Evolutionary conservation across 495 filamentous ascomycete species (phyloP), one percentile per base, ranked within the genome.

Genomic region (Penicillium herquei): DNA sequence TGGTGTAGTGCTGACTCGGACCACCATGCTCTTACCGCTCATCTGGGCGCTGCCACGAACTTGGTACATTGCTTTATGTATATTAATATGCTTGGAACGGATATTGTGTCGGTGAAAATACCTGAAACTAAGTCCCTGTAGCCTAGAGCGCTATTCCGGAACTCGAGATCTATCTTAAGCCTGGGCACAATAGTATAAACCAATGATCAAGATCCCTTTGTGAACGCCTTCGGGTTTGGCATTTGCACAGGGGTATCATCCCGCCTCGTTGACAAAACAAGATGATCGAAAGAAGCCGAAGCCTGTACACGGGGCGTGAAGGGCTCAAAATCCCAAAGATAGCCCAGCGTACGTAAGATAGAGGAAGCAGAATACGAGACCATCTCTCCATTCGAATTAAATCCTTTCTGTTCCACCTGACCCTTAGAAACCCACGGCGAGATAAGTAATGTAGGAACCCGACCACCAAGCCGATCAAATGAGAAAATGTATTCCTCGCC

Each of bases 371-470:
- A 71, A 56, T 77, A 77, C 7, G 70, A 70, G 10, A 67, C 62
- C 16, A 57, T 55, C 48, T 72, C 39, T 7, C 71, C 70, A 12
- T 65, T 51, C 0, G 55, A 54, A 48, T 75, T 75, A 11, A 35
- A 62, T 4, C 76, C 74, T 68, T 74, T 71, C 53, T 79, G 67
- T 70, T 82, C 76, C 12, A 80, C 69, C 17, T 58, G 26, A 0
- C 72, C 77, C 62, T 76, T 74, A 2, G 45, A 61, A 2, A 76
- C 66, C 70, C 73, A 81, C 6, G 78, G 78, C 1, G 78, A 81
- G 57, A 80, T 77, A 1, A 81, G 59, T n/a, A 78, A 48, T 3
- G 78, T 79, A 0, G 78, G 78, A 14, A 81, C 65, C 51, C 78
- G 78, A 8, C 70, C 73, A 39, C 78, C 80, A 11, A 80, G 71